Percentiles rank a stretch among this genome's conserved stretches.
Evolutionary conservation across 805 yeast genomes (phyloP).

Genomic region (Metschnikowia matae): DNA sequence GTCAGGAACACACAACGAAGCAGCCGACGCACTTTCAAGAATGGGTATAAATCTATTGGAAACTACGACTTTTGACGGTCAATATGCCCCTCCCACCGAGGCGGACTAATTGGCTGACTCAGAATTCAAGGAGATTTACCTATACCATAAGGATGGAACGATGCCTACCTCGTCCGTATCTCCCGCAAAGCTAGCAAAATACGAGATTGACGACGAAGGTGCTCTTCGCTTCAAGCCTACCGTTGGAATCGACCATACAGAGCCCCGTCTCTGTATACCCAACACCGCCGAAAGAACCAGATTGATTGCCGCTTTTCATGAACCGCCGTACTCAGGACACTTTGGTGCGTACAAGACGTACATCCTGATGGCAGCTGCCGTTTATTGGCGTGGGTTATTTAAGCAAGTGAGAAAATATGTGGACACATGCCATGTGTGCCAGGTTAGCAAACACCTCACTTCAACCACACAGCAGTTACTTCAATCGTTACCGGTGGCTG

Average conservation of each 20-base stretch:
- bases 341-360: background rate
- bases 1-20: background rate
- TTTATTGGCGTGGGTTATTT: background rate
- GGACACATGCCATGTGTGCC: background rate
- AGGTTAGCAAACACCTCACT: background rate
- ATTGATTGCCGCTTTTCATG: background rate
- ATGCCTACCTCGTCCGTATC: background rate
- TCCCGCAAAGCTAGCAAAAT: background rate
- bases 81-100: background rate
- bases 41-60: background rate
- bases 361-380: background rate
- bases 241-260: background rate
- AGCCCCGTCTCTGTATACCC: background rate
- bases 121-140: background rate
- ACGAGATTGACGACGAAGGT: background rate
- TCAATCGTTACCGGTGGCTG: background rate
- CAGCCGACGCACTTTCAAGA: slow-evolving; percentile 2
- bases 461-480: background rate
- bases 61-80: background rate
- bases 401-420: background rate
- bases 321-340: background rate
- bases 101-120: background rate
- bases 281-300: background rate
- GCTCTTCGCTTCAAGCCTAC: background rate
- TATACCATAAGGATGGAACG: background rate